Evolutionary conservation across 2,329 filamentous ascomycete species (phyloP), one percentile per base, ranked within the genome.

Genomic region (Fusarium chaquense): DNA sequence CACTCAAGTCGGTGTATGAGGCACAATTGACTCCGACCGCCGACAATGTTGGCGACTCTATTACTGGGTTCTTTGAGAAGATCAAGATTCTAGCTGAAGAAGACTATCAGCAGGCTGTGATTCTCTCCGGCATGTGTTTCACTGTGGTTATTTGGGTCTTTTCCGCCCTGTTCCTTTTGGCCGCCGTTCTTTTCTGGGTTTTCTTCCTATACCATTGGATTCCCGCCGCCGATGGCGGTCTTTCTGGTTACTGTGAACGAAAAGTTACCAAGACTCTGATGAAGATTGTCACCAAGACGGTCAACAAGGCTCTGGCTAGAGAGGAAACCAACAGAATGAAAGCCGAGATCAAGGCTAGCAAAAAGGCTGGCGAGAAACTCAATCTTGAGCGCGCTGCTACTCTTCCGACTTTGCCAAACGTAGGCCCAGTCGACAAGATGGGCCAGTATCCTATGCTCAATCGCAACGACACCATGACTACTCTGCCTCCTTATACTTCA

Each of bases 131-230:
- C 79, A 98, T 98, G 96, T 82, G 94, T 68, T 98, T 97, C 81
- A 98, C 95, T 5, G 79, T 97, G 24, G 78, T 98, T 57, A 89
- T 98, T 72, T 98, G 95, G 95, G 85, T 94, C 16, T 90, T 98
- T 73, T 91, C 92, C 1, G 87, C 92, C 8, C 77, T 98, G 3
- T 90, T 87, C 44, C 84, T 98, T 52, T 82, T 95, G n/a, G 76
- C 92, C 12, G 93, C 93, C 0, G 83, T 90, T 24, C 74, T 97
- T 2, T 89, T 97, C 64, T 98, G 97, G 80, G 80, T 97, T 38
- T 88, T 93, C 74, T 99, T 97, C 79, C 86, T 99, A 8, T 97
- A 92, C 87, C 92, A 96, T 79, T 96, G 95, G 81, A 95, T 99
- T 65, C 94, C 94, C 2, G 87, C 87, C 36, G 84, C 89, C 13